Conservation (phyloP, 2,329 filamentous ascomycete species). For the Zelopaecilomyces penicillatus region DNA sequence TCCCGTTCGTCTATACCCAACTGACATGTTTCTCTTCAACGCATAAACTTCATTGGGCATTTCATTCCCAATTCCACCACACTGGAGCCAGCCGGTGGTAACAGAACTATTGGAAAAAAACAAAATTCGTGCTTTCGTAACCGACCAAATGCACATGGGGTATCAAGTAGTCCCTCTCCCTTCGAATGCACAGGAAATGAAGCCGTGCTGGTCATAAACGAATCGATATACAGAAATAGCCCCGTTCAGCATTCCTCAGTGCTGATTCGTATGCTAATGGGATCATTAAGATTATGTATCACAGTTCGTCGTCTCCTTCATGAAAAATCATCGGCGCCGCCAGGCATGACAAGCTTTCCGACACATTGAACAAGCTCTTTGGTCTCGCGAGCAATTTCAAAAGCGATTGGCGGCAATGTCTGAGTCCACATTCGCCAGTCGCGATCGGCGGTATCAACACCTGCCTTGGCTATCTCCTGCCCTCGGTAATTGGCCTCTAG, state of each 20-base stretch:
- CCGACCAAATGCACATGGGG: conserved; percentile 8
- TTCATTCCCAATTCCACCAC: conserved; percentile 3
- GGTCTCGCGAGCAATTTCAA: conserved; percentile 73
- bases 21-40: conserved; percentile 6
- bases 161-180: conserved; percentile 7
- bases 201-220: too few relatives aligned
- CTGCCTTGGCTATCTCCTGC: conserved; percentile 46
- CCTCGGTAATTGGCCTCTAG: conserved; percentile 55
- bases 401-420: conserved; percentile 73
- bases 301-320: conserved; percentile 16
- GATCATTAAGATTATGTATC: not conserved
- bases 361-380: conserved; percentile 57
- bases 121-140: conserved; percentile 1
- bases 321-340: conserved; percentile 39
- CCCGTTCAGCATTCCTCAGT: too few relatives aligned
- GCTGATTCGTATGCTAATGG: too few relatives aligned
- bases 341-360: conserved; percentile 24
- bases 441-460: conserved; percentile 38
- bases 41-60: conserved; percentile 8
- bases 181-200: too few relatives aligned
- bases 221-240: too few relatives aligned
- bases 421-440: conserved; percentile 59
- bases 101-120: conserved; percentile 3
- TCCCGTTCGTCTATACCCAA: not conserved
- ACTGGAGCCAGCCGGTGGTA: conserved; percentile 1